Evolutionary conservation across 257 asterid genomes (phyloP).

Genomic region (Vinca minor): DNA sequence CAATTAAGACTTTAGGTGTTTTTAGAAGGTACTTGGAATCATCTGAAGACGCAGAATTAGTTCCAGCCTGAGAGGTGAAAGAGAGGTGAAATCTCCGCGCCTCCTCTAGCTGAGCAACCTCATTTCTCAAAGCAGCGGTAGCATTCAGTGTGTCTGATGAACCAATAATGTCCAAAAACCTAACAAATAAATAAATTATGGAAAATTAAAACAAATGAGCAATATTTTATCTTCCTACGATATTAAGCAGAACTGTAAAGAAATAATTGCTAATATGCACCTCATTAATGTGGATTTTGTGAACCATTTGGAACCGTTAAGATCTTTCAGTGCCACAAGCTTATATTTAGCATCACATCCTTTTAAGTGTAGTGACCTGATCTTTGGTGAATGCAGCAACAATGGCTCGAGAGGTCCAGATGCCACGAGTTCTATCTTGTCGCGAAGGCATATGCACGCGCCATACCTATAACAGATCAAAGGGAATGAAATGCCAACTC

Average conservation of each 20-base stretch:
- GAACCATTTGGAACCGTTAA: slow-evolving; percentile 55
- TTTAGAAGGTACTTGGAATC: slow-evolving; percentile 67
- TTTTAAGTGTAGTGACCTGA: slow-evolving; percentile 43
- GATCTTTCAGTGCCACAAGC: slow-evolving; percentile 41
- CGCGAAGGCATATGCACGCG: slow-evolving; percentile 38
- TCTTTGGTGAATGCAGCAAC: slow-evolving; percentile 49
- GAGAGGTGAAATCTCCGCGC: slow-evolving; percentile 72
- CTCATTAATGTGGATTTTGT: slow-evolving; percentile 64
- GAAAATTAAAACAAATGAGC: slow-evolving; percentile 14
- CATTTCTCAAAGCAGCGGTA: slow-evolving; percentile 45
- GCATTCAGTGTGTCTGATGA: slow-evolving; percentile 42
- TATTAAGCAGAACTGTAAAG: slow-evolving; percentile 15
- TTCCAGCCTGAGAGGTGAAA: slow-evolving; percentile 56
- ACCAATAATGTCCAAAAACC: slow-evolving; percentile 65
- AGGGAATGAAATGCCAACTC: neutral
- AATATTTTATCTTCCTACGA: neutral
- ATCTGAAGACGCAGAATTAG: slow-evolving; percentile 28
- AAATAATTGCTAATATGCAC: slow-evolving; percentile 29
- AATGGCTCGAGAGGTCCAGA: slow-evolving; percentile 76
- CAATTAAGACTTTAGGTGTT: slow-evolving; percentile 13
- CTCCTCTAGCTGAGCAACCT: slow-evolving; percentile 89
- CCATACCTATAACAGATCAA: slow-evolving; percentile 54
- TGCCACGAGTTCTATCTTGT: slow-evolving; percentile 45
- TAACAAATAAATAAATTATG: slow-evolving; percentile 23
- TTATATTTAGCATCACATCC: slow-evolving; percentile 50